Base-by-base conservation (phyloP, 805 yeast species). In the Sungouiozyma ichnusensis region DNA sequence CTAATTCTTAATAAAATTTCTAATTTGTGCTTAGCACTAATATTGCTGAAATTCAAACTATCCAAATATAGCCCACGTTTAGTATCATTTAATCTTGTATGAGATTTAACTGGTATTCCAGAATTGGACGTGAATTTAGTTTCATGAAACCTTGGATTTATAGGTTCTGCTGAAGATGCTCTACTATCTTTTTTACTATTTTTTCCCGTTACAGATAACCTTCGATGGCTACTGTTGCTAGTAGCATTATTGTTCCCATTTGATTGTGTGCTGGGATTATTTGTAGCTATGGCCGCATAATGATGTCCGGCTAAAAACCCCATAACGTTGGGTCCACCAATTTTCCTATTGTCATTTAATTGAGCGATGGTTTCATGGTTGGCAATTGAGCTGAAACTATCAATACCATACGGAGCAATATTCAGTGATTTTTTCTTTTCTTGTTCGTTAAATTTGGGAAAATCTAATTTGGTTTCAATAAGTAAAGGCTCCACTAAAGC, bases 1-100 rank as follows among this genome's bases (percentile, higher is more conserved):
- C 84, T 76, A 18, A 82, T 75, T 42, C 90, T 64, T 46, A 83
- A 72, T 51, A 81, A 76, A 2, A 82, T 70, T 55, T 83, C 90
- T 37, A 83, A 58, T 39, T 86, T 65, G 57, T 83, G 92, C 43
- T 71, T 68, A 15, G 81, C 68, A 47, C 71, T 75, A 35, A 82
- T 69, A 50, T 77, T 80, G 32, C 77, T 68, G 50, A 73, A 79
- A 46, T 80, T 74, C 14, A 74, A 67, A 32, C 66, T 55, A 51
- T 81, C 86, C 0, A 88, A 81, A 47, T 74, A 73, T 39, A 80
- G 66, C 2, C 65, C 64, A 35, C 62, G 49, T 36, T 50, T 53
- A 2, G 56, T 47, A 20, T 44, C 48, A 35, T 55, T 54, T 14
- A 50, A 24, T 16, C 48, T 47, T 16, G 56, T 56, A 36, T 49